A percentile compares a stretch with the other conserved stretches of the same genome.
Evolutionary conservation across 192 early-diverging fungal genomes (phyloP).

Genomic region (Chytriomyces sp.): DNA sequence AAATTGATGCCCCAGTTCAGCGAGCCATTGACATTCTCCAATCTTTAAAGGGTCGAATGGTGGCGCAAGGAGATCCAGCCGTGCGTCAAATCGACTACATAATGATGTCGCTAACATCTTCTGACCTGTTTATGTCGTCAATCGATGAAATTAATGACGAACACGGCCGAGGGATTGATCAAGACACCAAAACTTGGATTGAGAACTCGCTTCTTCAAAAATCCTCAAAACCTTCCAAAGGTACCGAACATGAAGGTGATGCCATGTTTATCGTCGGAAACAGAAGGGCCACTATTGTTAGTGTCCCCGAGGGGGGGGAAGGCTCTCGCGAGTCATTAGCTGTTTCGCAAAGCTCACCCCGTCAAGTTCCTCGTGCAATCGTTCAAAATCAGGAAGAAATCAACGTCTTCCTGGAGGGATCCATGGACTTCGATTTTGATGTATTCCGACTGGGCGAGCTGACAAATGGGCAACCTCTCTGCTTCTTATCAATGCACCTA

Average conservation of each 20-base stretch:
- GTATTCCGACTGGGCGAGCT: slow-evolving; percentile 51
- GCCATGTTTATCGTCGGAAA: slow-evolving; percentile 27
- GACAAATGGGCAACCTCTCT: slow-evolving; percentile 52
- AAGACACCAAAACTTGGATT: slow-evolving; percentile 58
- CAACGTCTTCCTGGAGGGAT: slow-evolving; percentile 36
- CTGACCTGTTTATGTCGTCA: slow-evolving; percentile 52
- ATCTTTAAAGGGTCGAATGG: slow-evolving; percentile 39
- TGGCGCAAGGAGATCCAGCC: slow-evolving; percentile 41
- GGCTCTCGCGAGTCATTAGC: background rate
- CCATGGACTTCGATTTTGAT: slow-evolving; percentile 51
- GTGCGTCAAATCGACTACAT: slow-evolving; percentile 50
- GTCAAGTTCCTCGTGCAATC: background rate
- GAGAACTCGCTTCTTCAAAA: slow-evolving; percentile 53
- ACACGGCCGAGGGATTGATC: slow-evolving; percentile 48
- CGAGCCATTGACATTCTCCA: slow-evolving; percentile 53
- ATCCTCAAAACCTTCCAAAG: slow-evolving; percentile 22
- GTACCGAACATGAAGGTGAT: slow-evolving; percentile 25
- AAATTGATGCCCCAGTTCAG: slow-evolving; percentile 58
- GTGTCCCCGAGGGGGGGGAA: background rate
- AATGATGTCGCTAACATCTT: slow-evolving; percentile 48
- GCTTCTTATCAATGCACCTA: slow-evolving; percentile 50
- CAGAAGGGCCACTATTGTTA: background rate
- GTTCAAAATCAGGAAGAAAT: slow-evolving; percentile 43
- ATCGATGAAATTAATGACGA: slow-evolving; percentile 60
- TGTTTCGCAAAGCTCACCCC: background rate